Evolutionary conservation across 2,329 filamentous ascomycete species (phyloP).

Genomic region (Exophiala phaeomuriformis): DNA sequence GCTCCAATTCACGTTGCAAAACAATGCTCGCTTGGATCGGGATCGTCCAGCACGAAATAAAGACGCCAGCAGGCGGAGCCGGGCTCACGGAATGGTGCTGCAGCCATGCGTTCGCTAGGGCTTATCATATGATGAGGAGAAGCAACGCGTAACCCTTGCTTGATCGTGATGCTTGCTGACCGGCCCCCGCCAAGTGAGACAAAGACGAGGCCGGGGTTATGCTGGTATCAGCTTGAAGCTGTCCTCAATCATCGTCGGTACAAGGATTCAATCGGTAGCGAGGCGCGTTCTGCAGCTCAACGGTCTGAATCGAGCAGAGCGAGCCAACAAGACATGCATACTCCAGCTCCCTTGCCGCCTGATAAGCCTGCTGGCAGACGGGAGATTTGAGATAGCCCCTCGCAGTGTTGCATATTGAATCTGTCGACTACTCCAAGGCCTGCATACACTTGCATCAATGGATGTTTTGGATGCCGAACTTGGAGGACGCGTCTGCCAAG

Average conservation of each 20-base stretch:
- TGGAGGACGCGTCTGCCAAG: conserved; percentile 14
- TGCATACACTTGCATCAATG: neutral
- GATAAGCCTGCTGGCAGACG: too few species aligned
- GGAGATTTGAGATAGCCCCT: too few species aligned
- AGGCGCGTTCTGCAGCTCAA: too few species aligned
- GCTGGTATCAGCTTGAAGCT: conserved; percentile 10
- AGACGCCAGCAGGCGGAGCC: neutral
- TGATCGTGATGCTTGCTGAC: conserved; percentile 7
- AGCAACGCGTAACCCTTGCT: conserved; percentile 2
- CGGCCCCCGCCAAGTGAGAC: conserved; percentile 14
- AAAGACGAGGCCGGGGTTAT: conserved; percentile 3
- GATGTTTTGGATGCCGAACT: neutral
- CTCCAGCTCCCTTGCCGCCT: too few species aligned
- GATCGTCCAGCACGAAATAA: conserved; percentile 2
- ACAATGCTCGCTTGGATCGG: conserved; percentile 8
- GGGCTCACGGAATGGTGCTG: conserved; percentile 13
- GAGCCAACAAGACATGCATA: neutral
- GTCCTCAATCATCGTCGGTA: neutral
- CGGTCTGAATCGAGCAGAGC: too few species aligned
- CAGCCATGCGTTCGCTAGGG: conserved; percentile 7
- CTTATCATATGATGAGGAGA: conserved; percentile 7
- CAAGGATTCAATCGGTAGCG: too few species aligned
- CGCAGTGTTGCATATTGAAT: too few species aligned
- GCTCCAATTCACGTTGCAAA: neutral
- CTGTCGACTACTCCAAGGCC: neutral